Conservation (phyloP, 352 stramenopile genomes). For the Phytopythium mirpurense region DNA sequence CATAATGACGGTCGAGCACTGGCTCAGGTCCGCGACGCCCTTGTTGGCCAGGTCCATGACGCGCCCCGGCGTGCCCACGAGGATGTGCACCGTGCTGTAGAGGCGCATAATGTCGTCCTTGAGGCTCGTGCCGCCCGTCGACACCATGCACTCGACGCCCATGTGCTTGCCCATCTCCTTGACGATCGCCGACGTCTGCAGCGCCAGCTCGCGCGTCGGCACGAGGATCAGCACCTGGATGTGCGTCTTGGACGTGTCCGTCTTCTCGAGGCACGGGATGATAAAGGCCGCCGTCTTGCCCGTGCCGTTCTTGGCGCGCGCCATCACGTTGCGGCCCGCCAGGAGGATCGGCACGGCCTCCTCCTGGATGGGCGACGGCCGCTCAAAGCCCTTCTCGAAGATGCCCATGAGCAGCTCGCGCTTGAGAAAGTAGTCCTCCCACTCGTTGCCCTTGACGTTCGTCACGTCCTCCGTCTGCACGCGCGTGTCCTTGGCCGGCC, state of each 20-base stretch:
- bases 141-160: conserved; percentile 97
- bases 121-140: conserved; percentile 96
- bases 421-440: conserved; percentile 99
- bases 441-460: conserved; percentile 98
- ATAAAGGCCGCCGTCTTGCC: conserved; percentile 99
- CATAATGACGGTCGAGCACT: conserved; percentile 98
- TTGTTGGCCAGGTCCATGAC: conserved; percentile 99
- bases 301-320: conserved; percentile 98
- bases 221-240: conserved; percentile 99
- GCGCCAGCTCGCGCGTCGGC: conserved; percentile 97
- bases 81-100: conserved; percentile 99
- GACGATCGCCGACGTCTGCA: conserved; percentile 98
- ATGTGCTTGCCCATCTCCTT: conserved; percentile 99
- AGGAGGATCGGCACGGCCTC: conserved; percentile 99
- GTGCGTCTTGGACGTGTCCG: conserved; percentile 94
- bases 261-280: conserved; percentile 99
- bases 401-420: conserved; percentile 99
- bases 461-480: conserved; percentile 96
- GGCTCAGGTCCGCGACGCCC: conserved; percentile 95
- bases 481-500: conserved; percentile 83
- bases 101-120: conserved; percentile 99
- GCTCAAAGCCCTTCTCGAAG: conserved; percentile 99
- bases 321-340: conserved; percentile 97
- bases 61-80: conserved; percentile 97
- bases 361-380: conserved; percentile 98